phyloP scores from a whole-genome alignment of 2,329 filamentous ascomycete species.

The Cadophora gregata region DNA sequence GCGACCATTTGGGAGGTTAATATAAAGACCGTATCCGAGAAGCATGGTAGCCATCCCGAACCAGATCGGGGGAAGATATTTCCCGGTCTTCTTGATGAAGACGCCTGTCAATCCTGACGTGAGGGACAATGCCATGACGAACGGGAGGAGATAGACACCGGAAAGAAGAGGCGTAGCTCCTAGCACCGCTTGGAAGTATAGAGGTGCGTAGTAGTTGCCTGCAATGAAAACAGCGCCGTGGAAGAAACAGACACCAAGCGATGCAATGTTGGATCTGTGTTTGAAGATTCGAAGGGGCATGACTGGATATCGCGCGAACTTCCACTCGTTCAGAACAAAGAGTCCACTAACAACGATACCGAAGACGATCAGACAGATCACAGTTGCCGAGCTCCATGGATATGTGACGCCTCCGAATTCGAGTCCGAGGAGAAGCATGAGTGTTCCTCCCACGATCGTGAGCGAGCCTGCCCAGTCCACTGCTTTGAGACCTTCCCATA shows the following conservation, averaged over 20 bases:
- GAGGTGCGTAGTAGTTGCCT: conserved; percentile 41
- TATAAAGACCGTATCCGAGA: conserved; percentile 68
- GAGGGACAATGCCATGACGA: conserved; percentile 70
- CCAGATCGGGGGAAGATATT: conserved; percentile 67
- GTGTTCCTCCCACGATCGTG: conserved; percentile 70
- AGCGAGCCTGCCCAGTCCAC: conserved; percentile 67
- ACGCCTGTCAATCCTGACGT: conserved; percentile 63
- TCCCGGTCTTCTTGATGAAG: conserved; percentile 67
- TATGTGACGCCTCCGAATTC: conserved; percentile 80
- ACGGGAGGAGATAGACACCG: conserved; percentile 77
- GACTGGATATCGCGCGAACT: conserved; percentile 76
- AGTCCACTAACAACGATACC: conserved; percentile 59
- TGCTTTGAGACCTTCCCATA: conserved; percentile 65
- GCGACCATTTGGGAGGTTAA: conserved; percentile 62
- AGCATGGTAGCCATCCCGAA: conserved; percentile 63
- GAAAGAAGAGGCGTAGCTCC: conserved; percentile 65
- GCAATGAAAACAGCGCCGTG: conserved; percentile 62
- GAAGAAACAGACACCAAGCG: conserved; percentile 71
- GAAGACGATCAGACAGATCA: conserved; percentile 60
- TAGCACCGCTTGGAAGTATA: conserved; percentile 75
- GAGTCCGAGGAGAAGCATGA: conserved; percentile 87
- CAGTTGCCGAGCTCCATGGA: conserved; percentile 55
- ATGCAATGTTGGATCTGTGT: conserved; percentile 67
- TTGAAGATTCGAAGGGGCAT: conserved; percentile 76
- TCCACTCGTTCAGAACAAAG: conserved; percentile 77